These are phyloP conservation scores for Phytopythium ostracodes DNA, from an alignment of 352 stramenopile genomes.

Conservation along the genomic window DNA sequence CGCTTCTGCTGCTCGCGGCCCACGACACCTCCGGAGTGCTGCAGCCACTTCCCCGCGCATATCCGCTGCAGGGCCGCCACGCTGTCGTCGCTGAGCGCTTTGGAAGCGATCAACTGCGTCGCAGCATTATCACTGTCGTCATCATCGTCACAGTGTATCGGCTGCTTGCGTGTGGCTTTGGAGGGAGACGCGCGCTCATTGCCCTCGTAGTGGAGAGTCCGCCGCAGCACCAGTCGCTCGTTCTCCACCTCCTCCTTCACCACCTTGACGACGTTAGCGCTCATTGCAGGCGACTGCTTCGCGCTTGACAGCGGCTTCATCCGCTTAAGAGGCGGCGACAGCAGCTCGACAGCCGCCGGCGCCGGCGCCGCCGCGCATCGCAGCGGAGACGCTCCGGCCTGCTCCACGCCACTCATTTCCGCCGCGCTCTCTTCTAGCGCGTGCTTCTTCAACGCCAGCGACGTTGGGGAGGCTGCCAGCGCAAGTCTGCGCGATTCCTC, in stretches of 20 bases:
- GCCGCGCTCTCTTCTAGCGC: neutral
- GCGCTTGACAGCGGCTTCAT: neutral
- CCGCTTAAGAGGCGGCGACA: neutral
- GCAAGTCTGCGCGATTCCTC: slow-evolving; percentile 1
- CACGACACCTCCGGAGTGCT: slow-evolving; percentile 21
- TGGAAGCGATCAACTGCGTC: neutral
- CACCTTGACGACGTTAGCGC: neutral
- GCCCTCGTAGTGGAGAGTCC: slow-evolving; percentile 5
- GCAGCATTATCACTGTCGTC: neutral
- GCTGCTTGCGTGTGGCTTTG: neutral
- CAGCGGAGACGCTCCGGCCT: neutral
- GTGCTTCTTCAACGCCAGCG: neutral
- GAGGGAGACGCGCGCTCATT: neutral
- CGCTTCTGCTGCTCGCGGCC: slow-evolving; percentile 37
- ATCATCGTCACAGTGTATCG: neutral
- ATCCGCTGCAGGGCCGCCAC: slow-evolving; percentile 27
- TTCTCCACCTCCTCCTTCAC: too few species aligned
- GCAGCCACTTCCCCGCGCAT: slow-evolving; percentile 19
- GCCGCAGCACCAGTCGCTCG: neutral
- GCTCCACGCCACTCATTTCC: neutral
- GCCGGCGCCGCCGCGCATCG: neutral
- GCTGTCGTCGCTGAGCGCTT: slow-evolving; percentile 3
- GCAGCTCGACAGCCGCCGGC: neutral
- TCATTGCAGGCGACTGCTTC: neutral
- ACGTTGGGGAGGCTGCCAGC: neutral